phyloP scores from a whole-genome alignment of 139 green algal genomes.

The Chlamydomonas schloesseri region DNA sequence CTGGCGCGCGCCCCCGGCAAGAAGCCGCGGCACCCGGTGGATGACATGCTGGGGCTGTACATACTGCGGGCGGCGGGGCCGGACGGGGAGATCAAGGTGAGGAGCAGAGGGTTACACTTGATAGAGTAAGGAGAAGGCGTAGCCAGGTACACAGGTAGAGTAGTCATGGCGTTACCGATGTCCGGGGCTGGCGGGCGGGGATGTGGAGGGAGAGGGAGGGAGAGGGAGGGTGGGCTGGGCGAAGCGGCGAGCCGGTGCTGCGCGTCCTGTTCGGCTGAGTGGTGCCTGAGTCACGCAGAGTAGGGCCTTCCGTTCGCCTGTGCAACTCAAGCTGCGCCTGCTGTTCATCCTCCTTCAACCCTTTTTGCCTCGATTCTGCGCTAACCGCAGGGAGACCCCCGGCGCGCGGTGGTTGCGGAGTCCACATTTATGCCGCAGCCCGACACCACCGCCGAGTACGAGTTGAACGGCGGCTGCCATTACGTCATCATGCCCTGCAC shows the following conservation, averaged over 20 bases:
- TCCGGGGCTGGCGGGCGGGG: not conserved
- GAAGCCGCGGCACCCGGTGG: conserved; percentile 36
- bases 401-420: conserved; percentile 49
- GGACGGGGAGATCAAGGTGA: conserved; percentile 53
- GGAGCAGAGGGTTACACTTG: too few species aligned
- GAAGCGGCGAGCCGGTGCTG: too few species aligned
- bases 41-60: conserved; percentile 76
- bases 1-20: conserved; percentile 8
- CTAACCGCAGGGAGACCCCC: not conserved
- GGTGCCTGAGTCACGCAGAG: too few species aligned
- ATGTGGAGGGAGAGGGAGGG: not conserved
- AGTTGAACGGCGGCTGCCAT: conserved; percentile 51
- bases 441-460: conserved; percentile 49
- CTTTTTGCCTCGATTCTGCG: too few species aligned
- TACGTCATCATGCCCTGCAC: conserved; percentile 73
- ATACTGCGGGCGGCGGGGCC: conserved; percentile 52
- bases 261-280: too few species aligned
- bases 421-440: conserved; percentile 54
- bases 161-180: too few species aligned
- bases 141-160: too few species aligned
- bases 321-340: too few species aligned
- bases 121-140: too few species aligned
- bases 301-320: too few species aligned
- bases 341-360: too few species aligned
- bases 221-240: too few species aligned